These are phyloP conservation scores for Boletus rex-veris DNA, from an alignment of 768 basidiomycete species.

Conservation along the genomic window DNA sequence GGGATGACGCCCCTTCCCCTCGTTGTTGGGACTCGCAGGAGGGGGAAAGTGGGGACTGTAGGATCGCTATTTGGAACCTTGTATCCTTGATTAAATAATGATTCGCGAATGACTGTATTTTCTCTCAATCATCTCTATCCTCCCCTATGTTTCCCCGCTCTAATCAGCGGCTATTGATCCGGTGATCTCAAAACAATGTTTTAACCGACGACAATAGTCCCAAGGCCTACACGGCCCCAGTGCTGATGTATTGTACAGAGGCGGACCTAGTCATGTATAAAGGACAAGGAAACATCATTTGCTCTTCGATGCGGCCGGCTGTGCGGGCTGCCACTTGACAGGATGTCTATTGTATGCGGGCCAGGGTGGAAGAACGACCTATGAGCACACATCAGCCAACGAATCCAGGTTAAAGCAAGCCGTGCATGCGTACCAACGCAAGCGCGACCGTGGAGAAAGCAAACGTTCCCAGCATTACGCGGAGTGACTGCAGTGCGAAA, in stretches of 20 bases:
- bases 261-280: neutral
- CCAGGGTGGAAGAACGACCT: constrained; percentile 72
- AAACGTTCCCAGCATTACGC: constrained; percentile 25
- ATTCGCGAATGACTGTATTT: constrained; percentile 14
- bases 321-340: constrained; percentile 23
- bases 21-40: constrained; percentile 24
- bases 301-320: constrained; percentile 19
- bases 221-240: no score
- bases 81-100: constrained; percentile 12
- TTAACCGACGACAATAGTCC: no score
- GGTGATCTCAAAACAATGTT: no score
- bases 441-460: constrained; percentile 16
- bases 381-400: neutral
- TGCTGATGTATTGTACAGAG: neutral
- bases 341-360: constrained; percentile 36
- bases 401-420: no score
- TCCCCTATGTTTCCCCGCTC: no score
- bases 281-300: constrained; percentile 12
- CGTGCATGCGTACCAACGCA: constrained; percentile 16
- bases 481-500: constrained; percentile 28
- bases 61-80: constrained; percentile 20
- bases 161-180: no score
- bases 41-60: constrained; percentile 20
- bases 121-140: no score
- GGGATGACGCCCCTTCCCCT: constrained; percentile 18